Conservation (phyloP, 202 grass and related monocot genomes). For the Panicum hallii region DNA sequence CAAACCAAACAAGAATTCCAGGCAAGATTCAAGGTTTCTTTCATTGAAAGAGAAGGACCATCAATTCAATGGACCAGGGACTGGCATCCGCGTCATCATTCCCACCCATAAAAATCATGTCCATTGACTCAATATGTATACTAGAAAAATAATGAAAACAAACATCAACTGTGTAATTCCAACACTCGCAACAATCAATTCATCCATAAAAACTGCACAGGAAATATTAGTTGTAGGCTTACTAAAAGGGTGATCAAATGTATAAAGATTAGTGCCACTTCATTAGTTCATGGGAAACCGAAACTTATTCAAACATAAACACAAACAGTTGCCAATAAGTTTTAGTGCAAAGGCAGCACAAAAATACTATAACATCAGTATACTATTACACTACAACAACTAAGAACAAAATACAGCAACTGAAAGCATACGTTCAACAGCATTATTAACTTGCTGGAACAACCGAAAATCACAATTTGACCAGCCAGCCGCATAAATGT, state of each 20-base stretch:
- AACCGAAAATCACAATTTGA: neutral
- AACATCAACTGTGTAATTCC: neutral
- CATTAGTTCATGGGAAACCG: neutral
- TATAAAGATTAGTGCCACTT: neutral
- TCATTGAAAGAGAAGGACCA: neutral
- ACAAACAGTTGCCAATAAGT: neutral
- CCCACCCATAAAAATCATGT: neutral
- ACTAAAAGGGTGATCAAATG: neutral
- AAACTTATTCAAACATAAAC: neutral
- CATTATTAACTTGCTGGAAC: neutral
- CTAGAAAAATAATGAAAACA: neutral
- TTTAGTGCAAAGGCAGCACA: slow-evolving; percentile 11
- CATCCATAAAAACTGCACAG: neutral
- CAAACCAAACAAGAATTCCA: neutral
- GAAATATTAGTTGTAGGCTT: neutral
- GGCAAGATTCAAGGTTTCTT: neutral
- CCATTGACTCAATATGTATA: neutral
- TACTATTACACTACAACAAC: neutral
- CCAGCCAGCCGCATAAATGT: neutral
- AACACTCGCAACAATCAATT: neutral
- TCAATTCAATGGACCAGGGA: neutral
- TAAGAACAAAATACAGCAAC: neutral
- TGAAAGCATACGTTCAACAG: neutral
- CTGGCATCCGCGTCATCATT: neutral
- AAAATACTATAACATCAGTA: neutral